Conservation (phyloP, 2,329 filamentous ascomycete genomes). For the Macroventuria anomochaeta region DNA sequence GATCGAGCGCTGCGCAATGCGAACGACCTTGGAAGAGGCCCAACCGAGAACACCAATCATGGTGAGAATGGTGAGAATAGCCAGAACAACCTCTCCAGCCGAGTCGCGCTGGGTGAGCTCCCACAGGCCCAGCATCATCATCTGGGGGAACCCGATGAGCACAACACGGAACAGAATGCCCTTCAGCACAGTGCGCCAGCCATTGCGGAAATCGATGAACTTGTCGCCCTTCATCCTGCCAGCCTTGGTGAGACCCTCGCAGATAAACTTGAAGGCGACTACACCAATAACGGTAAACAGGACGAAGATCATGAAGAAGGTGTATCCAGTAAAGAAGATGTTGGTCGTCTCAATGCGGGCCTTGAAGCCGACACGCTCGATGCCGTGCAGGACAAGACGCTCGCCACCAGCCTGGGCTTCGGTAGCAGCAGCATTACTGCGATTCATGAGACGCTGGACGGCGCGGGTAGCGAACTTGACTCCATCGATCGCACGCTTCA, state of each 20-base stretch:
- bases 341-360: slow-evolving; percentile 87
- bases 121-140: slow-evolving; percentile 90
- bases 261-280: slow-evolving; percentile 78
- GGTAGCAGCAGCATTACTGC: slow-evolving; percentile 56
- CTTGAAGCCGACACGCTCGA: slow-evolving; percentile 86
- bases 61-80: slow-evolving; percentile 85
- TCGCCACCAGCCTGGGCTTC: slow-evolving; percentile 41
- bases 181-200: slow-evolving; percentile 91
- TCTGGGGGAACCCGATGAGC: slow-evolving; percentile 89
- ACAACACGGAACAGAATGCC: slow-evolving; percentile 91
- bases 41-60: slow-evolving; percentile 79
- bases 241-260: slow-evolving; percentile 75
- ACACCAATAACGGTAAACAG: slow-evolving; percentile 75
- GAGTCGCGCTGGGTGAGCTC: slow-evolving; percentile 89
- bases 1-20: slow-evolving; percentile 86
- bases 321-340: slow-evolving; percentile 88
- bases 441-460: slow-evolving; percentile 44
- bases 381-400: slow-evolving; percentile 71
- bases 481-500: slow-evolving; percentile 36
- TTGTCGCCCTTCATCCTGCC: slow-evolving; percentile 83
- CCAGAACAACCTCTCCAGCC: slow-evolving; percentile 81
- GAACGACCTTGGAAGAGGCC: slow-evolving; percentile 89
- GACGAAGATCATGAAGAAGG: slow-evolving; percentile 88
- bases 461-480: slow-evolving; percentile 24
- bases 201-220: slow-evolving; percentile 92